A percentile compares a stretch with the other conserved stretches of the same genome.
Evolutionary conservation across 495 filamentous ascomycete species (phyloP).

Genomic region (Tetracladium setigerum): DNA sequence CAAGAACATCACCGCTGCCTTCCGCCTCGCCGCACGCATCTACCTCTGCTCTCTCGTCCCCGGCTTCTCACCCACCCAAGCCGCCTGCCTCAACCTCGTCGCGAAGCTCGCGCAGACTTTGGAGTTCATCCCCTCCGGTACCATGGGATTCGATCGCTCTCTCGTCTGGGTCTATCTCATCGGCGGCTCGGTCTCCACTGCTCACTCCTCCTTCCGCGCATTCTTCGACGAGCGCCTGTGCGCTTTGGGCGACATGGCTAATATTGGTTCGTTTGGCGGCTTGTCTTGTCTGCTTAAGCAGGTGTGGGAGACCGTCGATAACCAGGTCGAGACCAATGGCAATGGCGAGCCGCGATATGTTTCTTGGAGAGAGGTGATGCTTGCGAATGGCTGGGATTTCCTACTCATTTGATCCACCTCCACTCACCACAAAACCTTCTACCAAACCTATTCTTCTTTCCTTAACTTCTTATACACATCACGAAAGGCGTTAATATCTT

Average conservation of each 20-base stretch:
- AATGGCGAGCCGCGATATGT: constrained; percentile 51
- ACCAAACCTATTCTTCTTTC: background rate
- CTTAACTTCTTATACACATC: background rate
- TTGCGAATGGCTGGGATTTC: constrained; percentile 84
- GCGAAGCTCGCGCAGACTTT: constrained; percentile 63
- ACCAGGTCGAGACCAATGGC: constrained; percentile 28
- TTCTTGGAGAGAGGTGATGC: constrained; percentile 95
- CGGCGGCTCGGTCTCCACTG: constrained; percentile 64
- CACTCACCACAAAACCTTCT: background rate
- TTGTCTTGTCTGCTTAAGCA: constrained; percentile 72
- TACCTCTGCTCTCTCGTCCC: constrained; percentile 93
- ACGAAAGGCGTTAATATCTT: background rate
- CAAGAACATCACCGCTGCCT: constrained; percentile 80
- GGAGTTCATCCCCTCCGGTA: constrained; percentile 71
- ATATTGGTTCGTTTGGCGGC: constrained; percentile 80
- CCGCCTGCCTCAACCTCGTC: constrained; percentile 65
- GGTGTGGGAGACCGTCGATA: constrained; percentile 71
- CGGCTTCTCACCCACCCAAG: constrained; percentile 65
- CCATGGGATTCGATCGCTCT: constrained; percentile 78
- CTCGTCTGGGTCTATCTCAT: constrained; percentile 91
- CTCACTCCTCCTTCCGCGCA: constrained; percentile 62
- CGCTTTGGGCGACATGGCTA: constrained; percentile 64
- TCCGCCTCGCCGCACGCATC: constrained; percentile 86
- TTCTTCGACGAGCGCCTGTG: constrained; percentile 66
- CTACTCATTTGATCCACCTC: constrained; percentile 55